Percentiles rank a stretch among this genome's conserved stretches.
These are phyloP conservation scores for Combretum micranthum DNA, from an alignment of 345 rosid genomes.

Conservation along the genomic window DNA sequence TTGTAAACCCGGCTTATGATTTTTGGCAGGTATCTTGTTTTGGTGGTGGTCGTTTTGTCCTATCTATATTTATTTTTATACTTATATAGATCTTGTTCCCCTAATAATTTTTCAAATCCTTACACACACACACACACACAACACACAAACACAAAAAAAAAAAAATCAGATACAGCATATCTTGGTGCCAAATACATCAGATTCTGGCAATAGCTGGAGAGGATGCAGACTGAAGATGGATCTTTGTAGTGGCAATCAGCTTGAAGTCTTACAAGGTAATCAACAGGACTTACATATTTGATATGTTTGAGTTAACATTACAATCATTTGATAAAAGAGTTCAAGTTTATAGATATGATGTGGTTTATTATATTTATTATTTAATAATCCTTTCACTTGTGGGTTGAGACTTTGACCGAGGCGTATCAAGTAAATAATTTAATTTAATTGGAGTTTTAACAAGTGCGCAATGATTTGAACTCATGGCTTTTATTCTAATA, in stretches of 20 bases:
- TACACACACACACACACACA: too few species aligned
- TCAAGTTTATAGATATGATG: too few species aligned
- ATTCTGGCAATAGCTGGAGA: constrained; percentile 48
- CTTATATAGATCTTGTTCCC: constrained; percentile 9
- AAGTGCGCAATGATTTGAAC: too few species aligned
- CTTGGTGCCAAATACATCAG: constrained; percentile 56
- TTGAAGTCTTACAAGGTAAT: constrained; percentile 60
- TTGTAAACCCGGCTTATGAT: constrained; percentile 83
- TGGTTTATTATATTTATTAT: too few species aligned
- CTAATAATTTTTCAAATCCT: constrained; percentile 12
- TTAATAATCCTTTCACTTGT: too few species aligned
- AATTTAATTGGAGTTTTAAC: too few species aligned
- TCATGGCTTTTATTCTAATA: too few species aligned
- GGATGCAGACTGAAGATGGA: constrained; percentile 56
- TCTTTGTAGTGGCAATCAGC: constrained; percentile 51
- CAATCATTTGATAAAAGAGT: too few species aligned
- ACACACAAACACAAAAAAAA: constrained; percentile 13
- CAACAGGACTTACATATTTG: too few species aligned
- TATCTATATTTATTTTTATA: neutral
- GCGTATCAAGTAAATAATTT: too few species aligned
- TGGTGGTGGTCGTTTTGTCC: neutral
- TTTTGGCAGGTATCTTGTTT: constrained; percentile 75
- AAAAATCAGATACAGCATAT: constrained; percentile 55
- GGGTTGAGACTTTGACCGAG: too few species aligned
- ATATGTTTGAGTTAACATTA: too few species aligned